These are phyloP conservation scores for Gyrodon lividus DNA, from an alignment of 768 basidiomycete genomes.

Conservation along the genomic window DNA sequence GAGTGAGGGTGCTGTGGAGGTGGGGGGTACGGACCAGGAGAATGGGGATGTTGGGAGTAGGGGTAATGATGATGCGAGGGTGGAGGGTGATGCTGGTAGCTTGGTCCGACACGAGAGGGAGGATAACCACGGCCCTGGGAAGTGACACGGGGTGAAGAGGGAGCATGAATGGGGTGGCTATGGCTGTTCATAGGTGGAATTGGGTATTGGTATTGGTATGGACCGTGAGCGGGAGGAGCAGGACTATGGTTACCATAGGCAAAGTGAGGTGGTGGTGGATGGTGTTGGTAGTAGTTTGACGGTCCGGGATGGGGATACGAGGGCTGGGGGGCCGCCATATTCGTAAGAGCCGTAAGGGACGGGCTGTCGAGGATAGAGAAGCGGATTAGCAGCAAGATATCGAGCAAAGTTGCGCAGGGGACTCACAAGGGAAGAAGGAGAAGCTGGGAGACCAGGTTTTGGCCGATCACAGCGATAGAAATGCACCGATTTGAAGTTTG, in stretches of 20 bases:
- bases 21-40: slow-evolving; percentile 23
- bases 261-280: slow-evolving; percentile 26
- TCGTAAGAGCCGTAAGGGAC: slow-evolving; percentile 1
- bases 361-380: slow-evolving; percentile 10
- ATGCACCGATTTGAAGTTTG: background rate
- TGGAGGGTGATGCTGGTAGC: slow-evolving; percentile 32
- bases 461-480: background rate
- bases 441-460: background rate
- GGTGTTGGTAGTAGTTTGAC: slow-evolving; percentile 25
- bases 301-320: slow-evolving; percentile 29
- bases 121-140: slow-evolving; percentile 36
- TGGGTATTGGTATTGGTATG: slow-evolving; percentile 40
- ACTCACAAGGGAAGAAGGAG: background rate
- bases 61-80: slow-evolving; percentile 35
- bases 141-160: slow-evolving; percentile 37
- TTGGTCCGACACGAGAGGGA: slow-evolving; percentile 37
- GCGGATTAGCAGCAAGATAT: background rate
- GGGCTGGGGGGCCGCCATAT: slow-evolving; percentile 26
- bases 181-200: slow-evolving; percentile 42
- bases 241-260: slow-evolving; percentile 28
- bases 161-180: slow-evolving; percentile 34
- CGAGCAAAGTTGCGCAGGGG: background rate
- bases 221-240: slow-evolving; percentile 27
- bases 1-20: slow-evolving; percentile 26
- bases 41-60: slow-evolving; percentile 32